Evolutionary conservation across 139 green algal genomes (phyloP).

Genomic region (Trebouxia sp.): DNA sequence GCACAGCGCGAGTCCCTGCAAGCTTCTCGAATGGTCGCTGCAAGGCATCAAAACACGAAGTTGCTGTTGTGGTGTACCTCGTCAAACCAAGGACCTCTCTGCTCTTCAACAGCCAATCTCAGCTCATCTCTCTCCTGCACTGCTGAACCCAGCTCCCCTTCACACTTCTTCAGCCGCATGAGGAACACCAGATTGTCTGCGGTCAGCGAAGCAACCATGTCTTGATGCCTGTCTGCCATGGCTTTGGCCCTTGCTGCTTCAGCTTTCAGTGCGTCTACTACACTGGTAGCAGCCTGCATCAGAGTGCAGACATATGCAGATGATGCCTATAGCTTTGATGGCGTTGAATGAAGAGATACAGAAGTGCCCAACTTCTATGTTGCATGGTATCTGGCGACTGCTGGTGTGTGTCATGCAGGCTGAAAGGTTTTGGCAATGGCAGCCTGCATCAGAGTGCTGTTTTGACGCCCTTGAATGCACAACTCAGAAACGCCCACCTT

Average conservation of each 20-base stretch:
- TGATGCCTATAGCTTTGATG: no score
- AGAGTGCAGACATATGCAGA: no score
- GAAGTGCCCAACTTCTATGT: background rate
- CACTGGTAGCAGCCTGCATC: background rate
- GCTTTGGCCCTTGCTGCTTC: conserved; percentile 2
- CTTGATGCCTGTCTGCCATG: conserved; percentile 20
- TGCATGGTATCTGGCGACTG: background rate
- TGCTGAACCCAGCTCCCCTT: conserved; percentile 10
- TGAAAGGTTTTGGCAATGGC: background rate
- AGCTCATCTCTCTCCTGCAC: conserved; percentile 30
- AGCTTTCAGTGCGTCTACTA: background rate
- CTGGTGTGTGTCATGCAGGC: background rate
- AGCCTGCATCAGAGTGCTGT: background rate
- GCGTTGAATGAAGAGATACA: no score
- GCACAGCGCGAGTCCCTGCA: no score
- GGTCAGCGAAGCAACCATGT: conserved; percentile 31
- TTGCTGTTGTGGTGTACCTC: background rate
- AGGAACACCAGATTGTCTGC: conserved; percentile 42
- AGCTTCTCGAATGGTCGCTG: background rate
- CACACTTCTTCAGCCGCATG: conserved; percentile 29
- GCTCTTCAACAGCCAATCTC: conserved; percentile 25
- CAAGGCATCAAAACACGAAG: background rate
- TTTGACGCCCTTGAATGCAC: background rate
- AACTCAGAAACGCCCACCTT: no score
- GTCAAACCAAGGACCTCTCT: conserved; percentile 40